Conservation (phyloP, 495 filamentous ascomycete species). For the Aspergillus conjunctus region DNA sequence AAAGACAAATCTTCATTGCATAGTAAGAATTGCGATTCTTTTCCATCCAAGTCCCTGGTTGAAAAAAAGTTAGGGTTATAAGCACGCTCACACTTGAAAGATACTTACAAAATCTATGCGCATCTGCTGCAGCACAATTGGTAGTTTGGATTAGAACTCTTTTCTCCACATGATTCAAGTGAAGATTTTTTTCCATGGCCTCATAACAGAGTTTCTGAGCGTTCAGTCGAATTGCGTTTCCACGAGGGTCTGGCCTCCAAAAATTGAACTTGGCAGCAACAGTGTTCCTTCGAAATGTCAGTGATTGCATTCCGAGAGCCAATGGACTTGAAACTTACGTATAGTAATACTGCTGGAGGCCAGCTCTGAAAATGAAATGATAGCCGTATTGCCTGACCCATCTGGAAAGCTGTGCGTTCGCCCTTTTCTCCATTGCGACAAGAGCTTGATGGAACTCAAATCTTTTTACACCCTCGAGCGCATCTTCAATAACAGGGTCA, state of each 20-base stretch:
- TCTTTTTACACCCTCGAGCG: constrained; percentile 7
- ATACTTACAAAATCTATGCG: constrained; percentile 26
- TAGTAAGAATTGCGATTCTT: constrained; percentile 18
- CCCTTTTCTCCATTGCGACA: constrained; percentile 21
- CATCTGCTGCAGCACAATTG: constrained; percentile 19
- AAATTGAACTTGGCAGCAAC: constrained; percentile 25
- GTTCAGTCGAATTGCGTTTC: constrained; percentile 15
- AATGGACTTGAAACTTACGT: constrained; percentile 16
- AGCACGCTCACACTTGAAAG: background rate
- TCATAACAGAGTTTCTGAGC: constrained; percentile 23
- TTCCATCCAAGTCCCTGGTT: constrained; percentile 24
- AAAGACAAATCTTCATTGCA: constrained; percentile 27
- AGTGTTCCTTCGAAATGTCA: constrained; percentile 17
- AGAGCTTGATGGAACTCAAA: constrained; percentile 23
- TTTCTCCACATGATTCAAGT: constrained; percentile 20
- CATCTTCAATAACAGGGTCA: constrained; percentile 17
- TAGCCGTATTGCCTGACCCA: constrained; percentile 26
- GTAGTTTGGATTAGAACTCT: constrained; percentile 10
- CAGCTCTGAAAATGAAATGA: constrained; percentile 29
- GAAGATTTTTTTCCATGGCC: constrained; percentile 16
- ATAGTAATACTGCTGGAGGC: constrained; percentile 28
- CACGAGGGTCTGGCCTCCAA: constrained; percentile 19
- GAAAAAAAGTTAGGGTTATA: constrained; percentile 4
- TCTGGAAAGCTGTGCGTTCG: constrained; percentile 26
- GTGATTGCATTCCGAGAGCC: background rate